Conservation (phyloP, 352 stramenopile genomes). For the Phytophthora litchii region DNA sequence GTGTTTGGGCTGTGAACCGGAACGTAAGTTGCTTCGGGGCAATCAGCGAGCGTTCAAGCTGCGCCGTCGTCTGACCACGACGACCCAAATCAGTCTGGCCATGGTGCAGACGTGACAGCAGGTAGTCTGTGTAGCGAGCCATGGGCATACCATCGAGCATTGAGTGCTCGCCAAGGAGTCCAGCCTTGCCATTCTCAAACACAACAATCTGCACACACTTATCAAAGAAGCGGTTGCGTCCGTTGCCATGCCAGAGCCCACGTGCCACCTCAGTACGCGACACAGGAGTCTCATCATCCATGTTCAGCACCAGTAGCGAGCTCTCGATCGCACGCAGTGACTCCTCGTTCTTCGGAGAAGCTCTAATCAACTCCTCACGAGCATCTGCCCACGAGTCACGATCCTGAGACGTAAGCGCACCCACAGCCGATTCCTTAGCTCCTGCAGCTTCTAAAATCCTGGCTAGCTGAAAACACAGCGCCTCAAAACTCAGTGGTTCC, state of each 20-base stretch:
- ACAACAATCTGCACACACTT: constrained; percentile 97
- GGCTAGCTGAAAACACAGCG: constrained; percentile 62
- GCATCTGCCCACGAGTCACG: constrained; percentile 83
- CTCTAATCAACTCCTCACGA: constrained; percentile 63
- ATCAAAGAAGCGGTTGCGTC: constrained; percentile 96
- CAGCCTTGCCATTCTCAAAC: constrained; percentile 95
- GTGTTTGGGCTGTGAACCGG: constrained; percentile 53
- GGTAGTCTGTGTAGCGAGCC: constrained; percentile 67
- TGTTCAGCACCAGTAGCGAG: constrained; percentile 67
- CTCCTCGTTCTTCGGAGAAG: constrained; percentile 59
- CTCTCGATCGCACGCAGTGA: constrained; percentile 67
- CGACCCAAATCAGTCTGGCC: constrained; percentile 54
- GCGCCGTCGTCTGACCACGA: constrained; percentile 43
- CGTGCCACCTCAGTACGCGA: constrained; percentile 67
- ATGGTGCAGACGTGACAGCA: constrained; percentile 61
- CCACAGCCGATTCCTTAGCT: constrained; percentile 60
- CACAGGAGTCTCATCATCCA: constrained; percentile 69
- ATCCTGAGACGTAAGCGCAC: constrained; percentile 71
- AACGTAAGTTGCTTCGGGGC: constrained; percentile 55
- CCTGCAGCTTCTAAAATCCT: constrained; percentile 55
- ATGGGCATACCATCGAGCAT: constrained; percentile 90
- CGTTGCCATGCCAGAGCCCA: constrained; percentile 83
- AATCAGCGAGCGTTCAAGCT: constrained; percentile 38
- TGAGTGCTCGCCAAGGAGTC: constrained; percentile 94
- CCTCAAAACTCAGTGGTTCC: constrained; percentile 57